Evolutionary conservation across 129 eudicot genomes (phyloP), one percentile per base, ranked within the genome.

Genomic region (Calendula officinalis): DNA sequence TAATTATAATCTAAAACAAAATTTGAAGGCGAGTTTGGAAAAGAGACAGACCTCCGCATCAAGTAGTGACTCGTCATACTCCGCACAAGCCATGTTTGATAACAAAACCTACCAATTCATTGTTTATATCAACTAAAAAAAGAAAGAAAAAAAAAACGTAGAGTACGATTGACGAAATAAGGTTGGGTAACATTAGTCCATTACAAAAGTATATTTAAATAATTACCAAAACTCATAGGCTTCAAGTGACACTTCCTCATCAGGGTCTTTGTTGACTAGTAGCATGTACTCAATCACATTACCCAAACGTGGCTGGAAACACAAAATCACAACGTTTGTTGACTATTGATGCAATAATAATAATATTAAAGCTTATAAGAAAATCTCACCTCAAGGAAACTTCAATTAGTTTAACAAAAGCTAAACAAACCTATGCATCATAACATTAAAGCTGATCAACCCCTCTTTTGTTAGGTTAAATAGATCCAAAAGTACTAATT

Each of bases 141-240:
- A 62, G 42, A 12, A 30, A n/a, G 4, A n/a, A n/a, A n/a, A 35
- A 15, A 0, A 40, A n/a, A n/a, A n/a, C 22, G 41, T 48, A 8
- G n/a, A n/a, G n/a, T 17, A 11, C 56, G 16, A 60, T 6, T 47
- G 7, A n/a, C 38, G 36, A 38, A 71, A 52, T 27, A 32, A 34
- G 13, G 45, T 72, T 40, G 34, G 33, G 41, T 15, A n/a, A n/a
- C n/a, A 12, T 60, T 83, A 60, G 83, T 88, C 42, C 43, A 33
- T 7, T 6, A 4, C 10, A 30, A 3, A 35, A 36, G 9, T 10
- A 8, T 36, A 36, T 44, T 10, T n/a, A n/a, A 56, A 2, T 5
- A 16, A 30, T 72, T 81, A 92, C 99, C 99, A 92, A 69, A 92
- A 92, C 78, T 92, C 99, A 71, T 96, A 92, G 69, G 99, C 99